Evolutionary conservation across 768 basidiomycete genomes (phyloP).

Genomic region (Suillus cothurnatus): DNA sequence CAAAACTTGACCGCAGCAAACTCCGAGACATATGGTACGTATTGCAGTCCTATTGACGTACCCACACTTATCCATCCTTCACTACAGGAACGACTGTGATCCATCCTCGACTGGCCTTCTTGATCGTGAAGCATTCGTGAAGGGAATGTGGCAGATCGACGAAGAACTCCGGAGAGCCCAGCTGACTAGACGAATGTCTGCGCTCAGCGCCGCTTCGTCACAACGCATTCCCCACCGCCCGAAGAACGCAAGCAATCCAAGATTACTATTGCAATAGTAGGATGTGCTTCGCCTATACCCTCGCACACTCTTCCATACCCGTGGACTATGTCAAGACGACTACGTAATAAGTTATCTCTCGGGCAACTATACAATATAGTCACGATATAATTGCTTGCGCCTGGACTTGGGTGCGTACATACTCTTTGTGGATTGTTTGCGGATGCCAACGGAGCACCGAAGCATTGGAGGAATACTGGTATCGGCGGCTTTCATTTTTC

Average conservation of each 20-base stretch:
- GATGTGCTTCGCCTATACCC: background rate
- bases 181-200: conserved; percentile 33
- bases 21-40: conserved; percentile 70
- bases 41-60: conserved; percentile 4
- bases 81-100: conserved; percentile 71
- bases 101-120: conserved; percentile 54
- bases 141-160: conserved; percentile 87
- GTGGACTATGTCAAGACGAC: background rate
- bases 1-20: conserved; percentile 52
- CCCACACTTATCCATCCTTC: conserved; percentile 7
- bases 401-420: background rate
- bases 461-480: background rate
- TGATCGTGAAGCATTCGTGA: conserved; percentile 65
- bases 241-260: conserved; percentile 15
- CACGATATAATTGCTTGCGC: conserved; percentile 2
- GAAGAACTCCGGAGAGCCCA: conserved; percentile 74
- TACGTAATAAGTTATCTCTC: background rate
- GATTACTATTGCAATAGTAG: conserved; percentile 16
- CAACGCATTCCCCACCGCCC: conserved; percentile 37
- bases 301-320: background rate
- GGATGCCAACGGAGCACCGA: background rate
- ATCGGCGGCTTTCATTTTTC: background rate
- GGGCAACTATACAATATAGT: background rate
- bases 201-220: conserved; percentile 34
- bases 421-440: background rate